Conservation (phyloP, 495 filamentous ascomycete genomes). For the Penicillium paradoxum region DNA sequence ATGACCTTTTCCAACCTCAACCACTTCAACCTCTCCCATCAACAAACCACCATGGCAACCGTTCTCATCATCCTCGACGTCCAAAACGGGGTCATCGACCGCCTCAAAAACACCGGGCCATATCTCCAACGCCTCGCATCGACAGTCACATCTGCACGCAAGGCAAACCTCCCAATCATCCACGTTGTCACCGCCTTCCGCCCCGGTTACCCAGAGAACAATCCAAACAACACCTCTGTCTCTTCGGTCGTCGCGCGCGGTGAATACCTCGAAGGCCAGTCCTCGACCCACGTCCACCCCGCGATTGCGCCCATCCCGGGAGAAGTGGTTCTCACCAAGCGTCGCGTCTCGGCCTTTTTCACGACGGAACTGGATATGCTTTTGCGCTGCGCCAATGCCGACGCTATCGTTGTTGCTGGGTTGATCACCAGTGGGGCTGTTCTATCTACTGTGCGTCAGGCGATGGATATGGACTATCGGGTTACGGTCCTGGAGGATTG, state of each 20-base stretch:
- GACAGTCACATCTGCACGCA: conserved; percentile 24
- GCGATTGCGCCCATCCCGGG: conserved; percentile 15
- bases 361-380: conserved; percentile 35
- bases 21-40: neutral
- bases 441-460: conserved; percentile 37
- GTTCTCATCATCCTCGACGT: conserved; percentile 36
- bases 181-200: conserved; percentile 34
- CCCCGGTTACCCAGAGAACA: conserved; percentile 27
- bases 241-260: conserved; percentile 11
- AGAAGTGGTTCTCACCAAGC: conserved; percentile 33
- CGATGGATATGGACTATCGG: conserved; percentile 32
- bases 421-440: conserved; percentile 37
- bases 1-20: neutral
- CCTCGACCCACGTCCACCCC: conserved; percentile 19
- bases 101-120: conserved; percentile 7
- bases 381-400: conserved; percentile 25
- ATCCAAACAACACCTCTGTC: conserved; percentile 20
- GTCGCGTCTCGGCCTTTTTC: conserved; percentile 33
- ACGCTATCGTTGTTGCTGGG: conserved; percentile 31
- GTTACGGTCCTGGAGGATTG: conserved; percentile 34
- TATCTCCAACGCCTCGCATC: conserved; percentile 26
- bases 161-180: conserved; percentile 22
- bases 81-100: conserved; percentile 27
- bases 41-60: conserved; percentile 18
- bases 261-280: conserved; percentile 21